Evolutionary conservation across 345 rosid species (phyloP).

Genomic region (Corymbia maculata): DNA sequence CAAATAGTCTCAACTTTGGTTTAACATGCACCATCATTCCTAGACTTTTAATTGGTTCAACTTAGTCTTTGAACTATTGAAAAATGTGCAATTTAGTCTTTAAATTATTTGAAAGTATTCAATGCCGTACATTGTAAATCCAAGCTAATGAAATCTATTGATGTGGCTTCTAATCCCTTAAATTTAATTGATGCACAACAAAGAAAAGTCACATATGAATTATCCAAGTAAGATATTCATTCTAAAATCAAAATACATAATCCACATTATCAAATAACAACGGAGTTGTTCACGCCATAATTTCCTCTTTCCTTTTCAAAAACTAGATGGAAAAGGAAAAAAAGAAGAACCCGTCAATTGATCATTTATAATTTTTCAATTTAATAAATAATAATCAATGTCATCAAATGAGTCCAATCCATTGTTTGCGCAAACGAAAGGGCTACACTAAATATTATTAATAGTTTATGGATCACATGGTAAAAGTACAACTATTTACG

Average conservation of each 20-base stretch:
- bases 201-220: neutral
- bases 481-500: too few relatives aligned
- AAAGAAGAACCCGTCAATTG: neutral
- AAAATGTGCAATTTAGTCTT: fast-evolving
- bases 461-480: fast-evolving
- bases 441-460: fast-evolving
- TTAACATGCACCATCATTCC: fast-evolving
- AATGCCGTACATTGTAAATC: neutral
- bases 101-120: neutral
- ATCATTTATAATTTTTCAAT: too few relatives aligned
- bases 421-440: fast-evolving
- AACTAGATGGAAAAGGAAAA: neutral
- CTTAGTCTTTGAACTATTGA: fast-evolving
- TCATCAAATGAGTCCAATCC: neutral
- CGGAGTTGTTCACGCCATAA: neutral
- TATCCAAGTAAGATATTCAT: neutral
- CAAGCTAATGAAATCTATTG: fast-evolving
- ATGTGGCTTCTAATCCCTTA: neutral
- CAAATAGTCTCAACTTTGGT: neutral
- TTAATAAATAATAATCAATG: neutral
- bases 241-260: neutral
- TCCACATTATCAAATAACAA: too few relatives aligned
- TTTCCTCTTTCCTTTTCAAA: neutral
- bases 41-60: neutral
- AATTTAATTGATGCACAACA: fast-evolving